Conservation (phyloP, 2,329 filamentous ascomycete genomes). For the Mycosphaerella sp. region DNA sequence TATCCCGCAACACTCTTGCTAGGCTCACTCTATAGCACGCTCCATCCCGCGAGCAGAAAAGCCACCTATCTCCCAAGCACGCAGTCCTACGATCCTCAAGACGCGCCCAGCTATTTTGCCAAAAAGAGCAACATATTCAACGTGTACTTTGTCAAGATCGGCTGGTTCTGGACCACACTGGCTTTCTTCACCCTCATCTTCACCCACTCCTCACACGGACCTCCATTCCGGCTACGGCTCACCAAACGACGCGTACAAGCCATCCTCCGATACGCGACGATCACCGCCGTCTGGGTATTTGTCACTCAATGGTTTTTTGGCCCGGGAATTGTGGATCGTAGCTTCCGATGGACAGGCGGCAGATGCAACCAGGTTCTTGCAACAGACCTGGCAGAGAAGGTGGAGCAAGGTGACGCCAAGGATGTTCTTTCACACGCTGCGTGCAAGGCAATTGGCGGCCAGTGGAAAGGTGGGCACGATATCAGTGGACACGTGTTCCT, state of each 20-base stretch:
- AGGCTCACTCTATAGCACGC: conserved; percentile 70
- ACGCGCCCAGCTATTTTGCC: conserved; percentile 80
- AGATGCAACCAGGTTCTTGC: conserved; percentile 59
- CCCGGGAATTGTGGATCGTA: conserved; percentile 78
- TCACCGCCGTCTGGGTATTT: conserved; percentile 74
- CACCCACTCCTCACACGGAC: conserved; percentile 57
- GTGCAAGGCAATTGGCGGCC: conserved; percentile 75
- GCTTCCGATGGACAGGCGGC: conserved; percentile 83
- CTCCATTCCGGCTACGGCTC: conserved; percentile 37
- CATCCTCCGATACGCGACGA: conserved; percentile 59
- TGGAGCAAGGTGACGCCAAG: conserved; percentile 39
- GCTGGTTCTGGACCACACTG: conserved; percentile 83
- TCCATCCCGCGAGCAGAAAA: conserved; percentile 69
- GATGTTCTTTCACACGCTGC: conserved; percentile 65
- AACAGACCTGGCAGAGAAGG: conserved; percentile 39
- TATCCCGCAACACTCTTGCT: conserved; percentile 76
- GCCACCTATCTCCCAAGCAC: conserved; percentile 55
- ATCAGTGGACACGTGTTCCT: conserved; percentile 94
- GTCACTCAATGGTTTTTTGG: conserved; percentile 98
- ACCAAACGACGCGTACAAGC: conserved; percentile 53
- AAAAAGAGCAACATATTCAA: conserved; percentile 93
- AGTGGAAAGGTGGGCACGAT: conserved; percentile 91
- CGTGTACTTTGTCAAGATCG: conserved; percentile 84
- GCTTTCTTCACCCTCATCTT: conserved; percentile 66
- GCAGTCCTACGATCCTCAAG: conserved; percentile 56